These are phyloP conservation scores for Amaranthus palmeri DNA, from an alignment of 148 eudicot genomes.

Conservation along the genomic window DNA sequence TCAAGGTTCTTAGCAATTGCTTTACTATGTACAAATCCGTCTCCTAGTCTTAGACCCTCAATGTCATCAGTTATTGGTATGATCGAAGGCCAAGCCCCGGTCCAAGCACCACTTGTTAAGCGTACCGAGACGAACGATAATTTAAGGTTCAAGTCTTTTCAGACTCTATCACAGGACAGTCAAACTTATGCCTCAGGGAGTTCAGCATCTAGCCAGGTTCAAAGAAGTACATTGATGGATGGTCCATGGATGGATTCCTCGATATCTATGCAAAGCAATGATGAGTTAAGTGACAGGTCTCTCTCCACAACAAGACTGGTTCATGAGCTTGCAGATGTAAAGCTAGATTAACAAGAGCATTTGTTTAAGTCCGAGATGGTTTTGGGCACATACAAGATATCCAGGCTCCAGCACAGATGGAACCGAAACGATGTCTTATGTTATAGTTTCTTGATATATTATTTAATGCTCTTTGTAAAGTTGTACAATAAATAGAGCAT, in stretches of 20 bases:
- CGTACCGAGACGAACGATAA: constrained; percentile 30
- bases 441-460: too few relatives aligned
- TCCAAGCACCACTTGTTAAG: constrained; percentile 55
- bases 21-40: constrained; percentile 61
- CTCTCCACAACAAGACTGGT: constrained; percentile 25
- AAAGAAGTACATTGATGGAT: constrained; percentile 38
- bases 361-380: neutral
- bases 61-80: constrained; percentile 71
- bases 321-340: constrained; percentile 1
- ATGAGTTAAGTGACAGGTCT: constrained; percentile 13
- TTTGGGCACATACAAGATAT: neutral
- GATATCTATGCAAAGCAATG: constrained; percentile 27
- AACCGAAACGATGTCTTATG: too few relatives aligned
- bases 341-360: neutral
- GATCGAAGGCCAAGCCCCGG: constrained; percentile 50
- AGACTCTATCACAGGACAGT: constrained; percentile 44
- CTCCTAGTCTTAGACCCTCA: constrained; percentile 68
- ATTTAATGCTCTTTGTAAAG: too few relatives aligned
- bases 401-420: neutral
- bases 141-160: constrained; percentile 47
- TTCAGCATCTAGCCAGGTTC: constrained; percentile 32
- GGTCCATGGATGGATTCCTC: constrained; percentile 52
- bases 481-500: too few relatives aligned
- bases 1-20: constrained; percentile 43
- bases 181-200: constrained; percentile 31